Evolutionary conservation across 352 stramenopile species (phyloP), one percentile per base, ranked within the genome.

Genomic region (Pythium rhizo-oryzae): DNA sequence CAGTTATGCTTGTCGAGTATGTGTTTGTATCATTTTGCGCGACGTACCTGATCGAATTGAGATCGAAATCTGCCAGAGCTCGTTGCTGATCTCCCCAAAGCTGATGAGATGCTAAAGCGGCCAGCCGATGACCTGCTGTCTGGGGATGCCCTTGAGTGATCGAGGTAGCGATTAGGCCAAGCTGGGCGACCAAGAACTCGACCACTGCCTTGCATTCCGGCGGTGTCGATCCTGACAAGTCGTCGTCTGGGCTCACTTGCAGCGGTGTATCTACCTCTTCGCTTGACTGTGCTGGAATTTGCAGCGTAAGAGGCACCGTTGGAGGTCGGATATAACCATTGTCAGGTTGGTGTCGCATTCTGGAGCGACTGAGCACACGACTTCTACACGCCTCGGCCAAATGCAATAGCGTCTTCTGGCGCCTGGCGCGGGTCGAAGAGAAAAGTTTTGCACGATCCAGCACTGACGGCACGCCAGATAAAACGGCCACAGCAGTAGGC

Each of bases 11-110:
- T n/a, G 18, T 47, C 13, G 41, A 4, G 13, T n/a, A n/a, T 15
- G 5, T n/a, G 8, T 16, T 41, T n/a, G 41, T n/a, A n/a, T 7
- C 41, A 47, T 8, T 21, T n/a, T n/a, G 41, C 6, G 18, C 19
- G 21, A 70, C 67, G 19, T 55, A 75, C 69, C 62, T 43, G 7
- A 52, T 49, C n/a, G 50, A 54, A 30, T 69, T 63, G 7, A 47
- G 16, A 4, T 69, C 60, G 12, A 43, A 70, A 59, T 72, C 65
- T 21, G 49, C 21, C 16, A 72, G 24, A 3, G 70, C 59, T 30
- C 70, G 70, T 30, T 70, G 64, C 35, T 72, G 66, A 25, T 76
- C 70, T 18, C 64, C 59, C 59, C 47, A 59, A 9, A 76, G 33
- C 16, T 73, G 47, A 52, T 33, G 59, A 12, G 70, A 64, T 46